Conservation (phyloP, 2,329 filamentous ascomycete species). For the Aspergillus calidoustus region DNA sequence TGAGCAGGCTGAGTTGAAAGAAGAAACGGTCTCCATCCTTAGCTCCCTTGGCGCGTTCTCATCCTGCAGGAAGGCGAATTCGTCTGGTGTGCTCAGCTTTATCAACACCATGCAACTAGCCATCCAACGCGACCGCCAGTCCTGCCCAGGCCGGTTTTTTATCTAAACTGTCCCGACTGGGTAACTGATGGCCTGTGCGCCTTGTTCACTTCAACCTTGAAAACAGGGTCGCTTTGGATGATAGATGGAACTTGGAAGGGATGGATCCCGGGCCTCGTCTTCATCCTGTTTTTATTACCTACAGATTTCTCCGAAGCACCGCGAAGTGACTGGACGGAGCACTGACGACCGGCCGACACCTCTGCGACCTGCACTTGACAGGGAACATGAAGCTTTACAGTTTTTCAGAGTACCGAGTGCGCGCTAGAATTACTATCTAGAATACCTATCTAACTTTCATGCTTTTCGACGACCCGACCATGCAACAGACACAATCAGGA, state of each 20-base stretch:
- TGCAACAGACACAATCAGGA: neutral
- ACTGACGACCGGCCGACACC: slow-evolving; percentile 3
- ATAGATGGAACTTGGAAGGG: neutral
- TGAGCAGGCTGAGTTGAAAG: slow-evolving; percentile 6
- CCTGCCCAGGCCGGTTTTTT: slow-evolving; percentile 16
- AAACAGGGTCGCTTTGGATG: slow-evolving; percentile 3
- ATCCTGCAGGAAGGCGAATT: slow-evolving; percentile 7
- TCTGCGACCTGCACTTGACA: neutral
- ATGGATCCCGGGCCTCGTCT: neutral
- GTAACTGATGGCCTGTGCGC: slow-evolving; percentile 6
- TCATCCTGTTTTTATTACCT: neutral
- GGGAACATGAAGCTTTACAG: neutral
- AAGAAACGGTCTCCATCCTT: slow-evolving; percentile 15
- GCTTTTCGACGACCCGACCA: neutral
- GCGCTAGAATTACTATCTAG: neutral
- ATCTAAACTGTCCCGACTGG: slow-evolving; percentile 5
- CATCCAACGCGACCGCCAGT: slow-evolving; percentile 9
- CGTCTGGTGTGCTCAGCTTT: slow-evolving; percentile 6
- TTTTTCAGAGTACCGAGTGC: neutral
- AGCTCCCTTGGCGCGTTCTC: slow-evolving; percentile 16
- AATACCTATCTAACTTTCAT: slow-evolving; percentile 9
- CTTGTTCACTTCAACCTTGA: neutral
- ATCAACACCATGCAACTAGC: slow-evolving; percentile 4
- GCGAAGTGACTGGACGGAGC: slow-evolving; percentile 2
- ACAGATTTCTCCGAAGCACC: neutral